Evolutionary conservation across 2,329 filamentous ascomycete species (phyloP), one percentile per base, ranked within the genome.

Genomic region (Penicillium sp.): DNA sequence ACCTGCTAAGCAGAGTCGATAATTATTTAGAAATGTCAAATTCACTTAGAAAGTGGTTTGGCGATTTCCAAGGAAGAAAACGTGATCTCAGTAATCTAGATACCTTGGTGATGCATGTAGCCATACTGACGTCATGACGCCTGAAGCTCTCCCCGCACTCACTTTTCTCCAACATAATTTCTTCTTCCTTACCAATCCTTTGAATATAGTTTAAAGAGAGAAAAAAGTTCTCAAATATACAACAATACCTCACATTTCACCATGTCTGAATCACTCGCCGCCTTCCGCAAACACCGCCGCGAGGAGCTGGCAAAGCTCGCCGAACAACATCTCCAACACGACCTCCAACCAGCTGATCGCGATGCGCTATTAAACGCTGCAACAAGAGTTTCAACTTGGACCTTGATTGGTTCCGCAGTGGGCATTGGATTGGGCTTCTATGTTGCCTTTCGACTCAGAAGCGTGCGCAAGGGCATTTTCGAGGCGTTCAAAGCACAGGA

Each of bases 381-480:
- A 5, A 68, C 66, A 6, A 83, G 80, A 56, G 77, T 88, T 26
- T 77, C 77, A 8, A 76, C 73, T 1, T 80, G 83, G 63, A 79
- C 85, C 1, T 75, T 78, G 3, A 63, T 87, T 57, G 86, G 85
- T 33, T 85, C 84, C 1, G 65, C 83, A 5, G 60, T 85, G 2
- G 86, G 86, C 3, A 67, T 89, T 2, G 81, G 80, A 0, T 73
- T 89, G 0, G 84, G 84, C 3, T 61, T 84, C 21, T 80, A 79
- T 55, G 71, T 83, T 16, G 85, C 85, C 3, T 79, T 80, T 61
- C 77, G 84, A 9, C 67, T 88, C 11, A 77, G 86, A 40, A 71
- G 71, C 40, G 77, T 80, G 59, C 79, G 86, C 47, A 70, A 75
- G 30, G 74, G 78, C n/a, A 80, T 86, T 68, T 88, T 87, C 74